Evolutionary conservation across 257 asterid genomes (phyloP).

Genomic region (Phtheirospermum japonicum): DNA sequence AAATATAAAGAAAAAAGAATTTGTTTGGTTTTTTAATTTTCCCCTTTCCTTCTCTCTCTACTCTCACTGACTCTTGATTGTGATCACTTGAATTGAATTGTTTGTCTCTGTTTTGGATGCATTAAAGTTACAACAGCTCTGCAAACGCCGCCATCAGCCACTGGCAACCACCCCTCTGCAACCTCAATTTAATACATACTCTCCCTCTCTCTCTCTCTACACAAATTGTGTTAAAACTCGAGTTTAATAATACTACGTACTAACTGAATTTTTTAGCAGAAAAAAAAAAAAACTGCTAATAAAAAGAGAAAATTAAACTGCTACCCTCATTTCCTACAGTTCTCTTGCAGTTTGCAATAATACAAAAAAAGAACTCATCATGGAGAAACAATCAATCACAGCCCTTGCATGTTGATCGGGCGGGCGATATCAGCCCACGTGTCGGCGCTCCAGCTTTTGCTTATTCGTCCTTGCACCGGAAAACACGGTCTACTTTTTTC

Average conservation of each 20-base stretch:
- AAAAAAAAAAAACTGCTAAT: conserved; percentile 31
- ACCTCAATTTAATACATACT: conserved; percentile 54
- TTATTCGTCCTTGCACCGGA: conserved; percentile 76
- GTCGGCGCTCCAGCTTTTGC: conserved; percentile 48
- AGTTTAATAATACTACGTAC: background rate
- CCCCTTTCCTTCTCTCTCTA: no score
- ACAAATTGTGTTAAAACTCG: background rate
- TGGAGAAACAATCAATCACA: conserved; percentile 30
- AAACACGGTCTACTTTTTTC: conserved; percentile 59
- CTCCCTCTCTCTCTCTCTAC: conserved; percentile 19
- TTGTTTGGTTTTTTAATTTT: no score
- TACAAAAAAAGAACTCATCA: conserved; percentile 26
- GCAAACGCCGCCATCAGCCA: conserved; percentile 82
- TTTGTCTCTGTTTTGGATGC: conserved; percentile 31
- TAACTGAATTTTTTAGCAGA: conserved; percentile 19
- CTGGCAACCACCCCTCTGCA: conserved; percentile 50
- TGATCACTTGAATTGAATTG: conserved; percentile 33
- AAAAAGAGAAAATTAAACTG: background rate
- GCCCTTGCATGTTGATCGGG: conserved; percentile 47
- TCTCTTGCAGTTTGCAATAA: conserved; percentile 51
- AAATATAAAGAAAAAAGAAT: background rate
- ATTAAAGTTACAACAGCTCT: conserved; percentile 66
- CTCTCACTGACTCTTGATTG: conserved; percentile 14
- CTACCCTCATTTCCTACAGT: conserved; percentile 34
- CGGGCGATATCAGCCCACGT: conserved; percentile 34